phyloP scores from a whole-genome alignment of 805 yeast species.

The Spathaspora gorwiae region DNA sequence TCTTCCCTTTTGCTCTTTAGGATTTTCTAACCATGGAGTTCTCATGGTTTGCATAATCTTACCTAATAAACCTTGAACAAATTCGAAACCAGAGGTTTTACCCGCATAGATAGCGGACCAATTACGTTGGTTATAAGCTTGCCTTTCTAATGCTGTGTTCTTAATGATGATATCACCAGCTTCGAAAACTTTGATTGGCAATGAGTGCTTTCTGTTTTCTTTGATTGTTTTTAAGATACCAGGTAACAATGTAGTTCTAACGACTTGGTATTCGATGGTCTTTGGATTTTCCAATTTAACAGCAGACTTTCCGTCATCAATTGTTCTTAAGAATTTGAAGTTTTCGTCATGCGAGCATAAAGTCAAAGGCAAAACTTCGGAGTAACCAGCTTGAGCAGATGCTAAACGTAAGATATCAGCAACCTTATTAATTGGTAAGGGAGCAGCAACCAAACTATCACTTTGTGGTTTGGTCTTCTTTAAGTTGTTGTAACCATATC shows the following conservation, averaged over 20 bases:
- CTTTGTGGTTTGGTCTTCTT: constrained; percentile 74
- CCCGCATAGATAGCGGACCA: constrained; percentile 96
- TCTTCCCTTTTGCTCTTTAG: constrained; percentile 48
- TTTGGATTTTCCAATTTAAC: constrained; percentile 95
- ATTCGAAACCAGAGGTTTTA: constrained; percentile 91
- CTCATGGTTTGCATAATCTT: constrained; percentile 95
- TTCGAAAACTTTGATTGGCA: constrained; percentile 94
- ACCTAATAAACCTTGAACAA: constrained; percentile 89
- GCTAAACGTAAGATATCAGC: constrained; percentile 88
- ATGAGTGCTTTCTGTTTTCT: constrained; percentile 92
- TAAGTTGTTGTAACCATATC: constrained; percentile 89
- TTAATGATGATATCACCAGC: constrained; percentile 91
- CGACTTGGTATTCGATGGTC: constrained; percentile 95
- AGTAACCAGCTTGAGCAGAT: constrained; percentile 91
- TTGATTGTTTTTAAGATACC: constrained; percentile 92
- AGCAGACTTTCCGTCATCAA: constrained; percentile 72
- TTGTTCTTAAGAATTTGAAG: constrained; percentile 73
- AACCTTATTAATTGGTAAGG: constrained; percentile 86
- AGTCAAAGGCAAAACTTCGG: constrained; percentile 93
- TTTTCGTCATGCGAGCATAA: constrained; percentile 96
- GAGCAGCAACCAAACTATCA: constrained; percentile 75
- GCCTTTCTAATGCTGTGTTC: constrained; percentile 74
- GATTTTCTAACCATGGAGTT: constrained; percentile 71
- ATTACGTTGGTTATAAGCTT: constrained; percentile 86
- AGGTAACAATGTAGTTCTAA: constrained; percentile 89